A percentile compares a stretch with the other conserved stretches of the same genome.
These are phyloP conservation scores for Trichoderma guizhouense DNA, from an alignment of 2,329 filamentous ascomycete species.

Conservation along the genomic window DNA sequence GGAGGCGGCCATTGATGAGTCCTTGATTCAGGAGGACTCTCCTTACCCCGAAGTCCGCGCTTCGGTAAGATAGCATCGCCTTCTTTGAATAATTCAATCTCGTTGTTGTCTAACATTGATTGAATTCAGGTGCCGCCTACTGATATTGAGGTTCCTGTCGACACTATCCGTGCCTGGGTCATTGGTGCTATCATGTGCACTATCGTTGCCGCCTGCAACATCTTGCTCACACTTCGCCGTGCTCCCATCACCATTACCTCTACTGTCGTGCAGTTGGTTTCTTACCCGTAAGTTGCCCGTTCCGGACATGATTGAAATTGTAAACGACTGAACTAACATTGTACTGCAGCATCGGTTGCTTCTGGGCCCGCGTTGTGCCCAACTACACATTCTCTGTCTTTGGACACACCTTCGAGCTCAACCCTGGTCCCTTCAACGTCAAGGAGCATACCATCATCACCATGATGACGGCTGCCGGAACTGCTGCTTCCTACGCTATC, in stretches of 20 bases:
- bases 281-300: slow-evolving; percentile 42
- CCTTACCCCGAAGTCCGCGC: slow-evolving; percentile 29
- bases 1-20: slow-evolving; percentile 44
- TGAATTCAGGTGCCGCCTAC: slow-evolving; percentile 35
- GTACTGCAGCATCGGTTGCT: slow-evolving; percentile 28
- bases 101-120: not conserved
- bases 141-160: slow-evolving; percentile 51
- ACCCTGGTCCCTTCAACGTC: slow-evolving; percentile 43
- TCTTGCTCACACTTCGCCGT: slow-evolving; percentile 48
- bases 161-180: slow-evolving; percentile 58
- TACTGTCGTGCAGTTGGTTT: slow-evolving; percentile 53
- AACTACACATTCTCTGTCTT: slow-evolving; percentile 31
- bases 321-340: not conserved
- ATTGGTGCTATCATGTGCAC: slow-evolving; percentile 58
- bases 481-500: slow-evolving; percentile 35
- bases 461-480: slow-evolving; percentile 41
- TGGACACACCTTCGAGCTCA: slow-evolving; percentile 34
- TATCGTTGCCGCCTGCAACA: slow-evolving; percentile 54
- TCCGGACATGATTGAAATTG: not conserved
- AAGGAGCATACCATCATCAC: slow-evolving; percentile 50
- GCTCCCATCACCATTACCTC: slow-evolving; percentile 51
- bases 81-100: not conserved
- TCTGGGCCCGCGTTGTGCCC: slow-evolving; percentile 35
- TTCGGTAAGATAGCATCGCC: slow-evolving; percentile 18
- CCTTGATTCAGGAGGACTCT: slow-evolving; percentile 51